Conservation (phyloP, 805 yeast genomes). For the Teunomyces aglyptinius region DNA sequence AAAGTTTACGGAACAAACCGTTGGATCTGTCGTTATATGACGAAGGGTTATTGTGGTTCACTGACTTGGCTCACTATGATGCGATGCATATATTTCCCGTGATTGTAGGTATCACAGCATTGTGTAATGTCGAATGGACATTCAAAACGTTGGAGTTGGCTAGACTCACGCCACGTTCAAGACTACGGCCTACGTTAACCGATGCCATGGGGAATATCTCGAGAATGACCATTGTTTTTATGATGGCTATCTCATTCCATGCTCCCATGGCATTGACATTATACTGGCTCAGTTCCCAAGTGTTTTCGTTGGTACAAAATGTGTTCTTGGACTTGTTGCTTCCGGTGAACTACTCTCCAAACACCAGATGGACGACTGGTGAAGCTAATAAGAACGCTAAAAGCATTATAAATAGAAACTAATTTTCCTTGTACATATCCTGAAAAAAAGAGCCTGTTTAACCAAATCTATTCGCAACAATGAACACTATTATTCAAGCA, state of each 20-base stretch:
- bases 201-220: slow-evolving; percentile 69
- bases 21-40: slow-evolving; percentile 48
- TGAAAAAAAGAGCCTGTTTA: background rate
- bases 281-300: slow-evolving; percentile 90
- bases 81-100: slow-evolving; percentile 67
- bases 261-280: slow-evolving; percentile 79
- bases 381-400: slow-evolving; percentile 9
- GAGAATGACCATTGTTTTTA: slow-evolving; percentile 69
- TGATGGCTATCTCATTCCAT: slow-evolving; percentile 82
- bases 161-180: slow-evolving; percentile 41
- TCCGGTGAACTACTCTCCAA: slow-evolving; percentile 57
- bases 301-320: slow-evolving; percentile 75
- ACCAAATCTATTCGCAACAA: background rate
- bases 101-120: slow-evolving; percentile 63
- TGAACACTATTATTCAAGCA: slow-evolving; percentile 9
- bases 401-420: slow-evolving; percentile 7
- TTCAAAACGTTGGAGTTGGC: slow-evolving; percentile 58
- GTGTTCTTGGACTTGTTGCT: slow-evolving; percentile 60
- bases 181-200: slow-evolving; percentile 53
- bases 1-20: slow-evolving; percentile 41
- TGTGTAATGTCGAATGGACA: slow-evolving; percentile 83
- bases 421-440: background rate
- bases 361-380: slow-evolving; percentile 26
- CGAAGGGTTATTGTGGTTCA: slow-evolving; percentile 62
- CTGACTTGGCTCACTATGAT: slow-evolving; percentile 59